These are phyloP conservation scores for Syzygium grande DNA, from an alignment of 345 rosid genomes.

Conservation along the genomic window DNA sequence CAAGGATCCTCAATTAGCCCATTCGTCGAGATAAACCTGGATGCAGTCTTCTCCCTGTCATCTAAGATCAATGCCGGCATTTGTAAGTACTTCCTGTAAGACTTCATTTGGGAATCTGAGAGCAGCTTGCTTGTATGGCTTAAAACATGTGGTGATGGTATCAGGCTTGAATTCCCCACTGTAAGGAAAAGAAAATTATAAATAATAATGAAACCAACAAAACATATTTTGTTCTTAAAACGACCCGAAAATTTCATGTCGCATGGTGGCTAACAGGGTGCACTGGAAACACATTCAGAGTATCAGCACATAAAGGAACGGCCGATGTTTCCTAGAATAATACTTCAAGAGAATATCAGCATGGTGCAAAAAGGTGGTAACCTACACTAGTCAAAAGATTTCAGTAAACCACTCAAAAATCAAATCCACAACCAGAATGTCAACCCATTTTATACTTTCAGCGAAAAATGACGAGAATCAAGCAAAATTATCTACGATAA, in stretches of 20 bases:
- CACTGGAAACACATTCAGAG: neutral
- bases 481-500: neutral
- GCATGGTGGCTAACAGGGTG: neutral
- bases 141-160: slow-evolving; percentile 40
- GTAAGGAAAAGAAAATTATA: slow-evolving; percentile 12
- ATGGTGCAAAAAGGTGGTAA: neutral
- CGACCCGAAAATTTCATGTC: neutral
- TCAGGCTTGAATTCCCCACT: slow-evolving; percentile 47
- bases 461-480: neutral
- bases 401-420: neutral
- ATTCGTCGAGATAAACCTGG: slow-evolving; percentile 64
- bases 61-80: slow-evolving; percentile 94
- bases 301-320: neutral
- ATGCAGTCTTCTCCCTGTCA: slow-evolving; percentile 49
- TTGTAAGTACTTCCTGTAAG: slow-evolving; percentile 48
- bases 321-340: neutral
- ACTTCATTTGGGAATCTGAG: slow-evolving; percentile 36
- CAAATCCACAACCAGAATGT: neutral
- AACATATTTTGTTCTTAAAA: neutral
- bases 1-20: slow-evolving; percentile 92
- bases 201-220: neutral
- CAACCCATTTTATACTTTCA: neutral
- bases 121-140: slow-evolving; percentile 51
- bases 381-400: neutral
- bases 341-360: neutral